Base-by-base conservation (phyloP, 306 rosid genomes). In the Crotalaria pallida region DNA sequence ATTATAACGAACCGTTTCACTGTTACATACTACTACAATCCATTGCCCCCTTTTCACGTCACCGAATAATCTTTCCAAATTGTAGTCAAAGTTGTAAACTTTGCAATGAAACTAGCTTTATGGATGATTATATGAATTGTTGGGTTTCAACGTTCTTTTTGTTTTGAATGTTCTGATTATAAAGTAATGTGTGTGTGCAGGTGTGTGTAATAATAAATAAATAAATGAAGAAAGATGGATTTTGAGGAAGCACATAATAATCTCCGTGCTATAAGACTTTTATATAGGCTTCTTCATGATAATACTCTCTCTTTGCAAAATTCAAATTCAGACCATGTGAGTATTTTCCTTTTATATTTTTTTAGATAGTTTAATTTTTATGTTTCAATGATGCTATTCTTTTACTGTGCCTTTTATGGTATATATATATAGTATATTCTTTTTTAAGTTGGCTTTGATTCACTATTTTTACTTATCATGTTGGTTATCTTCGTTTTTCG, bases 261-360 rank as follows among this genome's bases (percentile, higher is more conserved):
- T 81, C 83, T 86, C 10, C 62, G 75, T 50, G 83, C 86, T 43
- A 63, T 83, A 63, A 86, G 82, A 73, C 80, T 81, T 19, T 69
- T 86, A 5, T 86, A 86, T 43, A 71, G 80, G 23, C 88, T 86
- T 59, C 85, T 83, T 51, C 76, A 86, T 16, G 75, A 73, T 38
- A 31, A 65, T 23, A 70, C 44, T 10, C 11, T 50, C 22, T 41
- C 52, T 50, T 47, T 73, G 65, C 74, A 38, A 17, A 56, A 57
- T 68, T 10, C 38, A 1, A 57, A 53, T 33, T 76, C 81, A 23
- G 59, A 83, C 21, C 64, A 76, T 58, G 88, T 79, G 7, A 57
- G 80, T 60, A 5, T 22, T 71, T 49, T 52, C 47, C 0, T 19
- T 36, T 33, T 51, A 11, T 22, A 10, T 38, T n/a, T n/a, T n/a